Base-by-base conservation (phyloP, 1,284 basidiomycete genomes). In the Irpex lacteus region DNA sequence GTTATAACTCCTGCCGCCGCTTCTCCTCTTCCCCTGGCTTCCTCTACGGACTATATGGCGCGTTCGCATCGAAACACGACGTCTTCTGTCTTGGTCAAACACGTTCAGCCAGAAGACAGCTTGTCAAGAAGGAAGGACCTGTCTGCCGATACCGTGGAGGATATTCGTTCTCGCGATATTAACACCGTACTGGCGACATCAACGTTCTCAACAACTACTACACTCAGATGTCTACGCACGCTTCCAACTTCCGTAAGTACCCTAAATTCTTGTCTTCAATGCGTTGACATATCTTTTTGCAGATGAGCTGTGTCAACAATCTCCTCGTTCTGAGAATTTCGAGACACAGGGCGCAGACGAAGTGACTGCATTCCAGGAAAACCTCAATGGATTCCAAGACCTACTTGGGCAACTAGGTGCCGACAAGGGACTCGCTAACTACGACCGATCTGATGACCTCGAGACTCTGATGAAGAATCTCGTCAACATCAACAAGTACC, bases 371-470 rank as follows among this genome's bases (percentile, higher is more conserved):
- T 86, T 82, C 70, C 73, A 78, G 52, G 67, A 66, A 37, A 80
- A 79, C 67, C 69, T 84, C 55, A 67, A 69, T 3, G 76, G 71
- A 11, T 78, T 84, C 66, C 74, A 79, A 63, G 69, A 61, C 56
- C 68, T 74, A 54, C 74, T 85, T 40, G 72, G 63, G 7, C 69
- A 76, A 44, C 72, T 81, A 13, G 75, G 71, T 19, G 71, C 76
- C 7, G 78, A 82, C 68, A 83, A 83, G 63, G 85, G 86, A 13
- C 76, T 85, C 40, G 81, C 76, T n/a, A 79, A 84, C 74, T 86
- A 84, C 70, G 80, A 89, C 70, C 62, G 64, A 3, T 71, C 70
- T 26, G 76, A 82, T 67, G 70, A 75, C 21, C 44, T 86, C 2
- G 81, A 89, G 70, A 81, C 74, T 0, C 38, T 82, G 15, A 65